These are phyloP conservation scores for Teratosphaeria zuluensis DNA, from an alignment of 2,329 filamentous ascomycete species.

Conservation along the genomic window DNA sequence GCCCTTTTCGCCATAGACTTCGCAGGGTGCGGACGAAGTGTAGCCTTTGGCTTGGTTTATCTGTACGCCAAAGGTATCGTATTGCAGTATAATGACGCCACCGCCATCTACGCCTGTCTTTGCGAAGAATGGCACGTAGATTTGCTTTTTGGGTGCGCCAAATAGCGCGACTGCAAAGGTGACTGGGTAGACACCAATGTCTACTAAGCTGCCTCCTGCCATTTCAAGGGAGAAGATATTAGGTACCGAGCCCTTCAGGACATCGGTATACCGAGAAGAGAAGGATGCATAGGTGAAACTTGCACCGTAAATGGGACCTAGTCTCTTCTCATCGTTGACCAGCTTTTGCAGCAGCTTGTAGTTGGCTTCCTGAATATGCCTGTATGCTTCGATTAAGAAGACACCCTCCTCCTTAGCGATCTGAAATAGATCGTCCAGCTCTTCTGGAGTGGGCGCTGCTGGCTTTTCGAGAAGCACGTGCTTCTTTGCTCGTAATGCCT, in stretches of 20 bases:
- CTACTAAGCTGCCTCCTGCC: constrained; percentile 38
- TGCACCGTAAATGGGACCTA: constrained; percentile 37
- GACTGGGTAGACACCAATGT: constrained; percentile 41
- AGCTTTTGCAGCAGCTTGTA: constrained; percentile 34
- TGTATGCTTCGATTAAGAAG: constrained; percentile 39
- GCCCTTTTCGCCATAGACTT: constrained; percentile 40
- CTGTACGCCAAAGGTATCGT: constrained; percentile 35
- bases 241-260: constrained; percentile 36
- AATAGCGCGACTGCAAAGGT: constrained; percentile 40
- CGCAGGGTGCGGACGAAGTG: constrained; percentile 34
- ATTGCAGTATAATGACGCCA: constrained; percentile 34
- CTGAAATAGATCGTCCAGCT: constrained; percentile 35
- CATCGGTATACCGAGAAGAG: constrained; percentile 37
- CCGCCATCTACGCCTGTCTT: constrained; percentile 38
- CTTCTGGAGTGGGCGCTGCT: constrained; percentile 32
- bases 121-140: constrained; percentile 36
- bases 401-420: constrained; percentile 32
- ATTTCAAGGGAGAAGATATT: constrained; percentile 42
- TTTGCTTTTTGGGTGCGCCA: constrained; percentile 31
- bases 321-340: constrained; percentile 25
- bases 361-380: constrained; percentile 42
- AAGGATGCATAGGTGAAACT: constrained; percentile 36
- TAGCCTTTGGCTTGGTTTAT: constrained; percentile 37
- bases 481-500: constrained; percentile 34
- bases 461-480: constrained; percentile 44